These are phyloP conservation scores for Trichoderma endophyticum DNA, from an alignment of 2,329 filamentous ascomycete species.

Conservation along the genomic window DNA sequence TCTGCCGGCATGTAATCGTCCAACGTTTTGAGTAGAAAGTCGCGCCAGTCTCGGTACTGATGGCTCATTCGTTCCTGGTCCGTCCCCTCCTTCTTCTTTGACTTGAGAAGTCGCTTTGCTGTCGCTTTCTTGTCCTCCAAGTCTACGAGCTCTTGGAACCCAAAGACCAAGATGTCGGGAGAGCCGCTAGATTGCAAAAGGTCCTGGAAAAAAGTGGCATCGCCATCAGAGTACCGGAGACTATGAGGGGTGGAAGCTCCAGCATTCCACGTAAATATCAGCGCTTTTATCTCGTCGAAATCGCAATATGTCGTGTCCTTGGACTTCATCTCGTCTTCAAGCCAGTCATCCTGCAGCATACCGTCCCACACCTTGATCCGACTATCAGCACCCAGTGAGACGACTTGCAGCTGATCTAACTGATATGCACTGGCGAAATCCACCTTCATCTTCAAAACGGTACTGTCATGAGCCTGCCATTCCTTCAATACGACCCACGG, in stretches of 20 bases:
- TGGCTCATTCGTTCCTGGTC: slow-evolving; percentile 93
- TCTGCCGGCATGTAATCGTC: slow-evolving; percentile 78
- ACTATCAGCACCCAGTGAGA: slow-evolving; percentile 85
- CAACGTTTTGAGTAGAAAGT: slow-evolving; percentile 77
- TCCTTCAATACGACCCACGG: slow-evolving; percentile 93
- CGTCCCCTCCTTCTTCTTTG: slow-evolving; percentile 78
- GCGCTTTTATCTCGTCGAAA: slow-evolving; percentile 75
- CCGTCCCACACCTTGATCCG: slow-evolving; percentile 87
- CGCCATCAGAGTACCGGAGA: slow-evolving; percentile 65
- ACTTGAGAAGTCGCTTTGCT: slow-evolving; percentile 90
- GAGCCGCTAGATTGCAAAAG: slow-evolving; percentile 72
- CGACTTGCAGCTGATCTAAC: slow-evolving; percentile 76
- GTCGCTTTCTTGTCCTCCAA: slow-evolving; percentile 96
- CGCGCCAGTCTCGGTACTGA: slow-evolving; percentile 94
- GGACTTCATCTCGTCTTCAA: slow-evolving; percentile 85
- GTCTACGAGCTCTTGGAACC: slow-evolving; percentile 97
- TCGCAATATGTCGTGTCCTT: slow-evolving; percentile 79
- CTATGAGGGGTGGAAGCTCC: slow-evolving; percentile 90
- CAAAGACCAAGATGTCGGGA: slow-evolving; percentile 90
- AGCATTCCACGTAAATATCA: slow-evolving; percentile 94
- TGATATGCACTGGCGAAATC: slow-evolving; percentile 84
- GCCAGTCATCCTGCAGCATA: slow-evolving; percentile 86
- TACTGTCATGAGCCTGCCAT: slow-evolving; percentile 86
- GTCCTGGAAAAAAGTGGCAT: slow-evolving; percentile 76
- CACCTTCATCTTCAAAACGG: slow-evolving; percentile 71